These are phyloP conservation scores for Pseudopithomyces maydicus DNA, from an alignment of 2,329 filamentous ascomycete genomes.

Conservation along the genomic window DNA sequence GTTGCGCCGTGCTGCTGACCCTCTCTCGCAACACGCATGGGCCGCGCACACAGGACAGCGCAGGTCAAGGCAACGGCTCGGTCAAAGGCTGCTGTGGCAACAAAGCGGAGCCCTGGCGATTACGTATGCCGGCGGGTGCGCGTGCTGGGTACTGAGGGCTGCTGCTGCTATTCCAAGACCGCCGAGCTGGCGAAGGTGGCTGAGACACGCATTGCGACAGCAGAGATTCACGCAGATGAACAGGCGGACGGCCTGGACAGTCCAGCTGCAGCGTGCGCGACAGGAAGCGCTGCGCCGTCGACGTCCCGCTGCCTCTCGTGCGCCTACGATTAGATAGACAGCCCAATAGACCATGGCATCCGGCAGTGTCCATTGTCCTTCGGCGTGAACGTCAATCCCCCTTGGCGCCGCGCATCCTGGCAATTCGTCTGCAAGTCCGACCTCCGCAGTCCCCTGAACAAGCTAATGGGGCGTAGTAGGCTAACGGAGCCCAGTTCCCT, in stretches of 20 bases:
- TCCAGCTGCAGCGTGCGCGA: conserved; percentile 6
- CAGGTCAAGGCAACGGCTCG: not conserved
- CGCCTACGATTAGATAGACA: too few relatives aligned
- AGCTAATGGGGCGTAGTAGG: not conserved
- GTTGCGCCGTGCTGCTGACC: too few relatives aligned
- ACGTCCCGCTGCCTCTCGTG: not conserved
- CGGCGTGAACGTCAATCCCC: not conserved
- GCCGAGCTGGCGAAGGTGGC: conserved; percentile 4
- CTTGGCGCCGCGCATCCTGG: conserved; percentile 5
- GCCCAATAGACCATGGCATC: too few relatives aligned
- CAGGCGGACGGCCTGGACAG: not conserved
- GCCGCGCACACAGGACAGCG: not conserved
- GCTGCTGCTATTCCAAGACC: conserved; percentile 7
- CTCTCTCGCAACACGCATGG: too few relatives aligned
- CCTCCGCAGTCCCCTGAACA: conserved; percentile 1
- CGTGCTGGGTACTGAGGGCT: too few relatives aligned
- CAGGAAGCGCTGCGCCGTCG: not conserved
- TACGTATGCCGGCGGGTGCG: conserved; percentile 8
- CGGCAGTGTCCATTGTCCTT: not conserved
- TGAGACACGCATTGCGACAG: conserved; percentile 9
- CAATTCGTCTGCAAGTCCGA: conserved; percentile 1
- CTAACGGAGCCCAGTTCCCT: not conserved
- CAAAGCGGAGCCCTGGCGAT: conserved; percentile 15
- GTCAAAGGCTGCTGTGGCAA: conserved; percentile 22
- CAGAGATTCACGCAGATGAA: not conserved